These are phyloP conservation scores for Geosmithia flava DNA, from an alignment of 2,329 filamentous ascomycete species.

Conservation along the genomic window DNA sequence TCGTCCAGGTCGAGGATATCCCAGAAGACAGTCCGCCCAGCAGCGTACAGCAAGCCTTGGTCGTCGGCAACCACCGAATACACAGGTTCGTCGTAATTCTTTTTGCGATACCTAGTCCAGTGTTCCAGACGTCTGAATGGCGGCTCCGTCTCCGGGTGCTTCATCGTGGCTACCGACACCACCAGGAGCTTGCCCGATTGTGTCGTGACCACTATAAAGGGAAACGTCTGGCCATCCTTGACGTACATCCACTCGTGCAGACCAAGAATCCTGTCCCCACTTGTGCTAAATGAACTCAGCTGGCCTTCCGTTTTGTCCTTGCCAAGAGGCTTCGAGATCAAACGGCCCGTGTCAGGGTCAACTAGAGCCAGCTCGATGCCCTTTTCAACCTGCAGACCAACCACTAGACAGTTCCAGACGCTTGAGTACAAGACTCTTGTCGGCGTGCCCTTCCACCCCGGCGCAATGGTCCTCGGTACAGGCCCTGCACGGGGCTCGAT, in stretches of 20 bases:
- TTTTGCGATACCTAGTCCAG: conserved; percentile 39
- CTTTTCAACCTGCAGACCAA: conserved; percentile 31
- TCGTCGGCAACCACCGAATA: conserved; percentile 42
- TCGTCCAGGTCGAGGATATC: conserved; percentile 36
- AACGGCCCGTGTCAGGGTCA: conserved; percentile 38
- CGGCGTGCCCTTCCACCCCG: conserved; percentile 29
- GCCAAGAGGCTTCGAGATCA: conserved; percentile 34
- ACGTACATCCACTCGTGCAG: conserved; percentile 52
- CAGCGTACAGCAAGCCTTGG: conserved; percentile 43
- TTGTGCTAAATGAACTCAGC: conserved; percentile 40
- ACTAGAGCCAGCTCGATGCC: conserved; percentile 41
- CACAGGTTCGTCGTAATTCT: conserved; percentile 31
- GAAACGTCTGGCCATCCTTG: conserved; percentile 44
- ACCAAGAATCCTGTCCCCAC: conserved; percentile 45
- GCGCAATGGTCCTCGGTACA: conserved; percentile 34
- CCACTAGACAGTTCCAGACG: conserved; percentile 37
- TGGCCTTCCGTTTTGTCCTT: conserved; percentile 12
- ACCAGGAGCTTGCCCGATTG: conserved; percentile 42
- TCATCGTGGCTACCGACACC: conserved; percentile 26
- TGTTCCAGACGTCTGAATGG: conserved; percentile 25
- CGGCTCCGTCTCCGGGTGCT: conserved; percentile 5
- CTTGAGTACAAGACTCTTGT: conserved; percentile 42
- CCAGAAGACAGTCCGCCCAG: conserved; percentile 41
- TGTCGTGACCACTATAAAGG: conserved; percentile 50
- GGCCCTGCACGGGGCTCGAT: conserved; percentile 30